phyloP scores from a whole-genome alignment of 1,284 basidiomycete genomes.

The Trichosporon coremiiforme region DNA sequence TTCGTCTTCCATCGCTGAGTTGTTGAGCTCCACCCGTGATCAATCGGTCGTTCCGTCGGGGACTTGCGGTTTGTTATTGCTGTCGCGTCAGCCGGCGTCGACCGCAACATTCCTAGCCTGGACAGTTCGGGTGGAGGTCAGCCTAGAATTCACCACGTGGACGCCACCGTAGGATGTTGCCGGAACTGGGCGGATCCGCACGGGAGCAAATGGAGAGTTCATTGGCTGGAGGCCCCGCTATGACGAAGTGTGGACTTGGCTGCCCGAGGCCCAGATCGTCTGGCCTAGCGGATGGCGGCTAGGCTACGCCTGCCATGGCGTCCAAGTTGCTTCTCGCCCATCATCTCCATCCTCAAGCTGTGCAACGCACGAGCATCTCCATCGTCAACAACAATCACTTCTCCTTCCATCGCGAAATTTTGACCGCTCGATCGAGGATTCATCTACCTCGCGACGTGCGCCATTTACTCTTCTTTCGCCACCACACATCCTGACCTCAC shows the following conservation, averaged over 20 bases:
- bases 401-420: not conserved
- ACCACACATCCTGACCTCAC: not conserved
- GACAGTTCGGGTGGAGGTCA: not conserved
- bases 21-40: not conserved
- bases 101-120: not conserved
- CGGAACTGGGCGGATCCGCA: not conserved
- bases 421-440: not conserved
- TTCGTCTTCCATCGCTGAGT: not conserved
- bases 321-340: not conserved
- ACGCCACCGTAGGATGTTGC: not conserved
- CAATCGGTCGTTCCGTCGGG: not conserved
- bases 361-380: conserved; percentile 8
- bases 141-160: not conserved
- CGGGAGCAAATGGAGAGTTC: not conserved
- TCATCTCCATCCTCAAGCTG: not conserved
- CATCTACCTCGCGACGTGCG: not conserved
- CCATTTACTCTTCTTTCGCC: not conserved
- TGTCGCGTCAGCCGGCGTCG: not conserved
- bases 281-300: not conserved
- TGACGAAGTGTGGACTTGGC: not conserved
- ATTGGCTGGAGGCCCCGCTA: conserved; percentile 11
- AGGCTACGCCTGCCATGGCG: not conserved
- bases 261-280: not conserved
- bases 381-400: not conserved
- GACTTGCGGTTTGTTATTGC: not conserved